Base-by-base conservation (phyloP, 495 filamentous ascomycete species). In the Lasiosphaeria miniovina region DNA sequence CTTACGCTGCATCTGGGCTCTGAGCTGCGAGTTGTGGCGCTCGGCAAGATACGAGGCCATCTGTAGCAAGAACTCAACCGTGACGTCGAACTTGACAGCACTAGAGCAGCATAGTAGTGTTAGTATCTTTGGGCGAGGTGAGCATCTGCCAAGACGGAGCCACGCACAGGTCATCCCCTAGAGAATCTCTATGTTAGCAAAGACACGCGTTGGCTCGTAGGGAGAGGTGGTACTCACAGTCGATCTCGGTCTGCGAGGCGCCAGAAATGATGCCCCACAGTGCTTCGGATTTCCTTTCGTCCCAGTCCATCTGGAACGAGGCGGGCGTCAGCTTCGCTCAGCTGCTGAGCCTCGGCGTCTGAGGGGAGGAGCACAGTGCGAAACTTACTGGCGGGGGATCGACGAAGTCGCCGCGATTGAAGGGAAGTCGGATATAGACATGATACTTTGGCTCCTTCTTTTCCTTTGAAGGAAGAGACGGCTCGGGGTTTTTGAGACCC, bases 41-140 rank as follows among this genome's bases (percentile, higher is more conserved):
- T 98, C 92, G 66, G 95, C 96, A 3, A 97, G 86, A 88, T 92
- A 97, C 75, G 90, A 90, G 61, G 90, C 91, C 71, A 98, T 91
- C 70, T 97, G 93, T 5, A 96, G 85, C 7, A 98, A 77, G 69
- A 98, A 98, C 32, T 91, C 82, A 33, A 92, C 82, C 11, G 89
- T 87, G 41, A 97, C 94, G 46, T 78, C 69, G 65, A 83, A 80
- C 24, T 72, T 61, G 48, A 65, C 62, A 14, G 79, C 79, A 60
- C 82, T 82, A 14, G 46, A 7, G 24, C 34, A 59, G 46, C 50
- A 58, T 51, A 69, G 24, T 67, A 71, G 54, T 61, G 58, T 63
- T 46, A 55, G 63, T 59, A 55, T 41, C 49, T 52, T 24, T 12
- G 36, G 32, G 38, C 11, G 11, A n/a, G 5, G 15, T n/a, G 15